phyloP scores from a whole-genome alignment of 2,329 filamentous ascomycete species.

The Fusarium nodosum region DNA sequence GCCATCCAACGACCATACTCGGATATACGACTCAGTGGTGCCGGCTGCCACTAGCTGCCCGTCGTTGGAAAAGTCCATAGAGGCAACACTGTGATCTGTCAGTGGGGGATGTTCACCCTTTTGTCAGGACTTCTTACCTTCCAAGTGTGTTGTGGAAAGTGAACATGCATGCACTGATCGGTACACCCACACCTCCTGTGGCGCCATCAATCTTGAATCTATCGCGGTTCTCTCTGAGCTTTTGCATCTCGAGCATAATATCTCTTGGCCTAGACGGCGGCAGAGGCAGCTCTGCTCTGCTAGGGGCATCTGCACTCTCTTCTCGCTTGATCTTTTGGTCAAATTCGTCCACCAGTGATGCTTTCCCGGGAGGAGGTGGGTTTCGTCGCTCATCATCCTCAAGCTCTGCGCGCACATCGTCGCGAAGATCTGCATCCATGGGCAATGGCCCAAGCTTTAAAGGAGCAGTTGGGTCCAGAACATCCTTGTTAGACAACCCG shows the following conservation, averaged over 20 bases:
- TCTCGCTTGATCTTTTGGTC: conserved; percentile 91
- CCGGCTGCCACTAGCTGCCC: conserved; percentile 88
- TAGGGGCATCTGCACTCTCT: conserved; percentile 86
- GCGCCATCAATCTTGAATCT: conserved; percentile 88
- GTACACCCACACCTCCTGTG: conserved; percentile 85
- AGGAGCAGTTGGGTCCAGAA: conserved; percentile 67
- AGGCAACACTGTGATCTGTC: conserved; percentile 75
- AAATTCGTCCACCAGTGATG: conserved; percentile 87
- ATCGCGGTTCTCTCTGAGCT: conserved; percentile 92
- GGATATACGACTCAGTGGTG: conserved; percentile 94
- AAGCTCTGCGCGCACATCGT: conserved; percentile 88
- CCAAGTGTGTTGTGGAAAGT: conserved; percentile 98
- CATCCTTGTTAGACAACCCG: conserved; percentile 71
- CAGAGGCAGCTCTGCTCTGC: conserved; percentile 82
- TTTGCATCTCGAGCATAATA: conserved; percentile 93
- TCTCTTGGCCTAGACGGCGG: conserved; percentile 91
- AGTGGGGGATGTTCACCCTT: conserved; percentile 15
- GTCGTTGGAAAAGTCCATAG: conserved; percentile 95
- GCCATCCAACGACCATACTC: conserved; percentile 92
- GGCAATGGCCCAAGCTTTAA: conserved; percentile 86
- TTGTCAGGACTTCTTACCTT: conserved; percentile 67
- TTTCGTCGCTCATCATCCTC: conserved; percentile 86
- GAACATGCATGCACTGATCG: conserved; percentile 94
- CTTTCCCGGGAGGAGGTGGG: conserved; percentile 77
- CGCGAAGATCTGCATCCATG: conserved; percentile 84